Percentiles rank a stretch among this genome's conserved stretches.
Conservation (phyloP, 2,329 filamentous ascomycete species). For the Xylariaceae sp. region DNA sequence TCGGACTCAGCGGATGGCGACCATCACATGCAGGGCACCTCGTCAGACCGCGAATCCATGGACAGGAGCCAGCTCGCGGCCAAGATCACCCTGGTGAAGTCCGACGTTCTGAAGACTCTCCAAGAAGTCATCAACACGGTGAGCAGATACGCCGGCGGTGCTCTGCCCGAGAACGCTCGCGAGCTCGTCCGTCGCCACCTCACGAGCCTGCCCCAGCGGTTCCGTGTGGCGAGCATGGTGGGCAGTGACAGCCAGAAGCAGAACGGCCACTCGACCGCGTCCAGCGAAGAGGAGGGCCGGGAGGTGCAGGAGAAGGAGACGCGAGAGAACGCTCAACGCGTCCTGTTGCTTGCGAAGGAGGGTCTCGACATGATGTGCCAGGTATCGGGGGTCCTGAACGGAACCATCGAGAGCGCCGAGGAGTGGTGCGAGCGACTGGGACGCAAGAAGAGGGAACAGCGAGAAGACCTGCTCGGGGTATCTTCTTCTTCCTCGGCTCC, state of each 20-base stretch:
- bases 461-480: conserved; percentile 16
- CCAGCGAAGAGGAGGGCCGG: conserved; percentile 26
- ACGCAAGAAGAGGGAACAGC: conserved; percentile 30
- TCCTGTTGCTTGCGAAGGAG: conserved; percentile 80
- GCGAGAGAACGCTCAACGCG: conserved; percentile 60
- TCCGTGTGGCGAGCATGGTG: conserved; percentile 60
- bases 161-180: conserved; percentile 80
- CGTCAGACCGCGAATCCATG: conserved; percentile 21
- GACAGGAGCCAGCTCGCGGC: conserved; percentile 46
- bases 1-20: conserved; percentile 13
- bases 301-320: conserved; percentile 35
- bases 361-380: conserved; percentile 91
- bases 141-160: conserved; percentile 83
- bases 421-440: conserved; percentile 81
- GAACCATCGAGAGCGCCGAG: conserved; percentile 84
- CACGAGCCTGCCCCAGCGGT: conserved; percentile 75
- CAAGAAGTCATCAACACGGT: conserved; percentile 78
- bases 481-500: conserved; percentile 11
- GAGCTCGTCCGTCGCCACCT: conserved; percentile 77
- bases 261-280: conserved; percentile 11
- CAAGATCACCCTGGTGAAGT: conserved; percentile 59
- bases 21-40: conserved; percentile 16
- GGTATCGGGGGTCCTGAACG: conserved; percentile 79
- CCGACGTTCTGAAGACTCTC: conserved; percentile 69
- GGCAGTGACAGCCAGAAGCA: conserved; percentile 24